Base-by-base conservation (phyloP, 768 basidiomycete genomes). In the Tephrocybe rancida region DNA sequence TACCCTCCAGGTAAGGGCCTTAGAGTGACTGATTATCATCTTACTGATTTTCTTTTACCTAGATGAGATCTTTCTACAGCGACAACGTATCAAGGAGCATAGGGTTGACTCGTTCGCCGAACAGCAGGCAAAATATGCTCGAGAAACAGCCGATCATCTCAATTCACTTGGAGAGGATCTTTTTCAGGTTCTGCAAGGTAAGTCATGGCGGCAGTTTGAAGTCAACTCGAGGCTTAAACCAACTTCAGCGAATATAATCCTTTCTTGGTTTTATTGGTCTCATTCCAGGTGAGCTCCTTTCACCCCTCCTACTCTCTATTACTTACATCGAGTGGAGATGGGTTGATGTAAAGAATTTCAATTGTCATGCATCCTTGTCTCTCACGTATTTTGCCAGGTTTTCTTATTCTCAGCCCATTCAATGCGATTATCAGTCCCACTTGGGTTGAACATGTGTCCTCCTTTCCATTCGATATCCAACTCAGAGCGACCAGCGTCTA, bases 231-330 rank as follows among this genome's bases (percentile, higher is more conserved):
- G 30, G 34, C 26, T 16, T 30, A 25, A 32, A 25, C 24, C 8
- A 18, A 21, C 39, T 44, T 5, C 45, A 91, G 88, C 87, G 9
- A 74, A 79, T 39, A 73, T 86, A 13, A 73, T 90, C 38, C 69
- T 89, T 39, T 78, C 79, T 8, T 88, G 87, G 85, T 88, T 86
- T 66, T 87, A 87, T 60, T 88, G 85, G 81, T 84, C 79, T 43
- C 84, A 89, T 65, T 85, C 85, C 44, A 85, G 81, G 86, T 84
- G 55, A 55, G 76, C 61, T n/a, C 51, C 26, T 21, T 34, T 38
- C 25, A n/a, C 29, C 49, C n/a, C n/a, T 43, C 50, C 8, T 42
- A 25, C 27, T 44, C 13, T 24, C 18, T 34, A 19, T 35, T 44
- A 41, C 43, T 60, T 43, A 59, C 58, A 27, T 34, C 19, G 9